Evolutionary conservation across 139 green algal genomes (phyloP).

Genomic region (Helicosporidium sp.): DNA sequence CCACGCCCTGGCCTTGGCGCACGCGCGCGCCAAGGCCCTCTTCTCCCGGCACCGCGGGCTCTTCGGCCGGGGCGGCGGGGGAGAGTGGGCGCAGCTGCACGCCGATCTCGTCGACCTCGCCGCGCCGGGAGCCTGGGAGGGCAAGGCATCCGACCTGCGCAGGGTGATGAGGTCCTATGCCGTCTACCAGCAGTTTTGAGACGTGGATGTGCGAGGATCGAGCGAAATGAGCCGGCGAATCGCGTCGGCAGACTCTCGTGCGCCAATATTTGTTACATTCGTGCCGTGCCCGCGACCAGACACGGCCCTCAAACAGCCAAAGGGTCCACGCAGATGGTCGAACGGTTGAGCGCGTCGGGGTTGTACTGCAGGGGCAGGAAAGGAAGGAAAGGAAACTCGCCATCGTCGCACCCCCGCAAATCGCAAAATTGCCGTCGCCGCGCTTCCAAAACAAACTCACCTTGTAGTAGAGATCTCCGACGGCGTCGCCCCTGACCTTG

Average conservation of each 20-base stretch:
- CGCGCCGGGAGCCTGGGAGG: constrained; percentile 6
- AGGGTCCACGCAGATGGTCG: constrained; percentile 13
- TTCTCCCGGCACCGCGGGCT: constrained; percentile 25
- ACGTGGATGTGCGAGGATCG: neutral
- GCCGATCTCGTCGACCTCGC: constrained; percentile 29
- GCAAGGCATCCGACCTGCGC: constrained; percentile 21
- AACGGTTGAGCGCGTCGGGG: constrained; percentile 13
- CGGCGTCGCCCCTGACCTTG: constrained; percentile 87
- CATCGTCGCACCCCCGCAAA: too few relatives aligned
- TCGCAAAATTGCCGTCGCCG: neutral
- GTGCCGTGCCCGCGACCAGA: neutral
- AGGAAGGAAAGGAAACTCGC: too few relatives aligned
- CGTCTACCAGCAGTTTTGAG: constrained; percentile 37
- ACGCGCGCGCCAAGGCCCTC: constrained; percentile 22
- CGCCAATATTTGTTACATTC: too few relatives aligned
- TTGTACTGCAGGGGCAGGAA: constrained; percentile 9
- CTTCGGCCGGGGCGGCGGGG: constrained; percentile 6
- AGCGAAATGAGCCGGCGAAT: too few relatives aligned
- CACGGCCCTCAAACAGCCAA: constrained; percentile 5
- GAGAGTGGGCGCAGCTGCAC: constrained; percentile 39
- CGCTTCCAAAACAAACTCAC: neutral
- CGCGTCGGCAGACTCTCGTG: too few relatives aligned
- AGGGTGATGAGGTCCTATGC: constrained; percentile 42
- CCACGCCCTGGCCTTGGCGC: constrained; percentile 12
- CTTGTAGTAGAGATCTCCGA: constrained; percentile 85